Evolutionary conservation across 202 grass and related monocot genomes (phyloP), one percentile per base, ranked within the genome.

Genomic region (Dendrocalamus latiflorus): DNA sequence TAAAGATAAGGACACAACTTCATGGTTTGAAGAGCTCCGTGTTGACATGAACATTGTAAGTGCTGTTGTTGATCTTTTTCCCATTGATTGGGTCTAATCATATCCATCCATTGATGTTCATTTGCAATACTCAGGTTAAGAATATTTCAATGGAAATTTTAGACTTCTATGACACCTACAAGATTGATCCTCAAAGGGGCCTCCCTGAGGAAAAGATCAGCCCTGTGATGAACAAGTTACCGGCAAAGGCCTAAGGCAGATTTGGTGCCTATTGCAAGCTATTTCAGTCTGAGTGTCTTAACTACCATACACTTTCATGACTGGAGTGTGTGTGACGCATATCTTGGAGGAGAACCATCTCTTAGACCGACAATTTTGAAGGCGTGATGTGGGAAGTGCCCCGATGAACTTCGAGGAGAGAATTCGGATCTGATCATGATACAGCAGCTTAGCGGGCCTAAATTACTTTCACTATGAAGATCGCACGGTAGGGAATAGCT

Each of bases 11-110:
- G 93, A 99, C 78, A 90, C 86, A 14, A 96, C 93, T 13, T 63
- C 84, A 6, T 99, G 96, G 93, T 96, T 96, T 61, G 93, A 99
- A 75, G 93, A 96, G 59, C 93, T 99, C 76, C 96, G 84, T 51
- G 91, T 91, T 39, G 96, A 99, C 79, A 99, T 99, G 96, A 99
- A 94, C 77, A 80, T 74, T 77, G 96, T 95, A 88, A 78, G 90
- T 8, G 1, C 12, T 20, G 81, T n/a, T 47, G 1, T 26, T 6
- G 12, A 73, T 42, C 42, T 53, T 63, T 70, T 83, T 39, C 28
- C 38, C n/a, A 20, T 84, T n/a, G 2, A 48, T 75, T 28, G 16
- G 42, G 50, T 67, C 55, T 16, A 10, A 21, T 25, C 66, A n/a
- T 61, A 38, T 20, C 33, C 18, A 67, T 65, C 62, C 20, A 25